Percentiles rank a stretch among this genome's conserved stretches.
phyloP scores from a whole-genome alignment of 495 filamentous ascomycete genomes.

The Aspergillus heteromorphus region DNA sequence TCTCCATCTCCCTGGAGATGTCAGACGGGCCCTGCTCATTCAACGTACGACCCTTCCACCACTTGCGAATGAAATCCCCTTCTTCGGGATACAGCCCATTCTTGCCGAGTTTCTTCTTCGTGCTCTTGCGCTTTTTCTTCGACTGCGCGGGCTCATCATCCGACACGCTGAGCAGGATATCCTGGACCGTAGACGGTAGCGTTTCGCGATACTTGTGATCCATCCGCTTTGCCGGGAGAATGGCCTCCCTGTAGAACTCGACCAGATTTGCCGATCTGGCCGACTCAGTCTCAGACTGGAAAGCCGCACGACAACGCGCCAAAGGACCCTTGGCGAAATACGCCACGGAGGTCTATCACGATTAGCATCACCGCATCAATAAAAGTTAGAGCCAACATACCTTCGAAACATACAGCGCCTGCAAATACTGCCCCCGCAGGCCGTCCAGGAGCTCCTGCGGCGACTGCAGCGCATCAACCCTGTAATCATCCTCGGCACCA shows the following conservation, averaged over 20 bases:
- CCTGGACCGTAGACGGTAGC: constrained; percentile 60
- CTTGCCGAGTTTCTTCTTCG: constrained; percentile 68
- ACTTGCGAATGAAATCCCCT: constrained; percentile 65
- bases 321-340: constrained; percentile 97
- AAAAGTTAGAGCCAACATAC: constrained; percentile 31
- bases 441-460: constrained; percentile 61
- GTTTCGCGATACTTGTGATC: constrained; percentile 85
- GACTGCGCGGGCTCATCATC: constrained; percentile 48
- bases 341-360: constrained; percentile 69
- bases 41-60: constrained; percentile 62
- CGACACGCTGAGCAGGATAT: constrained; percentile 56
- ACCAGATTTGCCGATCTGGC: constrained; percentile 46
- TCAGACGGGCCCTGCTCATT: constrained; percentile 33
- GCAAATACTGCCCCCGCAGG: constrained; percentile 72
- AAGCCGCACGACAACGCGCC: constrained; percentile 75
- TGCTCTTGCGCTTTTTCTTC: constrained; percentile 55
- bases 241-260: constrained; percentile 62
- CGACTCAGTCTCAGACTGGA: constrained; percentile 51
- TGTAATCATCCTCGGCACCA: constrained; percentile 11
- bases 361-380: constrained; percentile 6
- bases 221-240: constrained; percentile 67
- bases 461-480: constrained; percentile 37
- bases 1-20: constrained; percentile 46
- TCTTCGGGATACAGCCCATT: constrained; percentile 75
- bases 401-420: constrained; percentile 87